Evolutionary conservation across 352 stramenopile species (phyloP).

Genomic region (Globisporangium irregulare): DNA sequence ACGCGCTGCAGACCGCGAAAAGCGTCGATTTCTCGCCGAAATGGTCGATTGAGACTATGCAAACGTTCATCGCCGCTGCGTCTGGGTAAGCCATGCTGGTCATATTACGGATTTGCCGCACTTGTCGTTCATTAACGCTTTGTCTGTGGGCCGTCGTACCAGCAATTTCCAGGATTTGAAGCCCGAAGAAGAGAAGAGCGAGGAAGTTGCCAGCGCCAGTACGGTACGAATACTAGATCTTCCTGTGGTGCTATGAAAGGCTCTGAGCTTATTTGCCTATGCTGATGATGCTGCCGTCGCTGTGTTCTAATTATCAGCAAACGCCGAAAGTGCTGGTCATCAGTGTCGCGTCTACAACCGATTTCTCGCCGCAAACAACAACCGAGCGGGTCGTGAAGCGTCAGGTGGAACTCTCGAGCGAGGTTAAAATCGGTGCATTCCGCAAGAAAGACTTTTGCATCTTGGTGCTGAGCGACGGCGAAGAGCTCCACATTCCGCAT

Average conservation of each 20-base stretch:
- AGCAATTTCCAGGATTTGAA: constrained; percentile 22
- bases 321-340: constrained; percentile 55
- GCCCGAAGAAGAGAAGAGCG: constrained; percentile 8
- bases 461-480: constrained; percentile 66
- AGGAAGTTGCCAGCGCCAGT: not conserved
- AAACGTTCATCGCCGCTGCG: constrained; percentile 67
- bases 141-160: not conserved
- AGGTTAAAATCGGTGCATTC: constrained; percentile 53
- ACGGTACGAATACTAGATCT: constrained; percentile 4
- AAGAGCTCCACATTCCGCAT: constrained; percentile 62
- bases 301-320: constrained; percentile 9
- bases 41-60: constrained; percentile 71
- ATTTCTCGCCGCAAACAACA: constrained; percentile 21
- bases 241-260: not conserved
- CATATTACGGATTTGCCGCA: not conserved
- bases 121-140: not conserved
- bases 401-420: constrained; percentile 48
- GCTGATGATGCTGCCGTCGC: not conserved
- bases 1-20: constrained; percentile 71
- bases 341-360: constrained; percentile 41
- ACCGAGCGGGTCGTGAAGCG: constrained; percentile 64
- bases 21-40: constrained; percentile 53
- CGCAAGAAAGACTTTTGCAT: constrained; percentile 60
- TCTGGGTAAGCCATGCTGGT: constrained; percentile 39
- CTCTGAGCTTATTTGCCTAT: not conserved